Conservation (phyloP, 208 protist genomes). For the Wallacemonas collosoma region DNA sequence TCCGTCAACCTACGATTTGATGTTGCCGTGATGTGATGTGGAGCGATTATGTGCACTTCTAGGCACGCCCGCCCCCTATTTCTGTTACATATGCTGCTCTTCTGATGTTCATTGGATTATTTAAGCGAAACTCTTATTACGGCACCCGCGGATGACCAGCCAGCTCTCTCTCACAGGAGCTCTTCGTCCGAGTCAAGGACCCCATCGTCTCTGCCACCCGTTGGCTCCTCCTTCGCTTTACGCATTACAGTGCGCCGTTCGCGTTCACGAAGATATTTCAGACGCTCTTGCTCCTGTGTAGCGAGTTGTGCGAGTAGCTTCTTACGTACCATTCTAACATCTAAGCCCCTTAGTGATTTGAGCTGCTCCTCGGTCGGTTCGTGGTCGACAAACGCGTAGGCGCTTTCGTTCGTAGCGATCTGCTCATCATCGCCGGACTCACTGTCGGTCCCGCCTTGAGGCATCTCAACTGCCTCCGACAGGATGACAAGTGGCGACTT, state of each 20-base stretch:
- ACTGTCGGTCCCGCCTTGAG: conserved; percentile 1
- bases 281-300: conserved; percentile 38
- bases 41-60: no score
- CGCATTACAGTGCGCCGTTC: conserved; percentile 57
- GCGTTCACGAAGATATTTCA: conserved; percentile 50
- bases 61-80: no score
- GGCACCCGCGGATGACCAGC: no score
- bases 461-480: conserved; percentile 5
- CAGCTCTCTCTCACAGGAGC: background rate
- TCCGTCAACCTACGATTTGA: no score
- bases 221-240: conserved; percentile 14
- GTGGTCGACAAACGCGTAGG: conserved; percentile 67
- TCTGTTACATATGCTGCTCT: no score
- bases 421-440: conserved; percentile 23
- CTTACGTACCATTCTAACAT: conserved; percentile 51
- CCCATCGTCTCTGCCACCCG: conserved; percentile 9
- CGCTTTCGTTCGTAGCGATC: conserved; percentile 20
- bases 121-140: no score
- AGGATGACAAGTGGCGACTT: conserved; percentile 30
- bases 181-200: conserved; percentile 16
- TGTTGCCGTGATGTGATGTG: no score
- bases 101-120: no score
- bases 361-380: conserved; percentile 50
- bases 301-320: conserved; percentile 18
- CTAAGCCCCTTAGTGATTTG: conserved; percentile 49